A percentile compares a stretch with the other conserved stretches of the same genome.
phyloP scores from a whole-genome alignment of 768 basidiomycete species.

The Hydnum rufescens region DNA sequence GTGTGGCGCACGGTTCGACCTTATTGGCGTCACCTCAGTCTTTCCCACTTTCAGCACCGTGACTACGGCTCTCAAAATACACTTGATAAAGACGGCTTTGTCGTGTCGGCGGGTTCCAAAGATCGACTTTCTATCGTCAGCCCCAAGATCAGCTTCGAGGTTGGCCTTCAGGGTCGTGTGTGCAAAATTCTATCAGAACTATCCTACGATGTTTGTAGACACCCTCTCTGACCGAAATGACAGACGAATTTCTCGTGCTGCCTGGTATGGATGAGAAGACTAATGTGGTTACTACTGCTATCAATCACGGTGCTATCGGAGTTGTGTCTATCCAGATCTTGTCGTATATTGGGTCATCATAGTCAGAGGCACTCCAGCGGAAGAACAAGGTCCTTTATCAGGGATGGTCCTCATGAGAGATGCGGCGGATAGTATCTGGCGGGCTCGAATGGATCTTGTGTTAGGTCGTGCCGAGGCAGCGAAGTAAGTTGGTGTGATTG shows the following conservation, averaged over 20 bases:
- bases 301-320: constrained; percentile 4
- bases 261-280: not conserved
- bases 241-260: not conserved
- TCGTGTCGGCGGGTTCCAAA: constrained; percentile 49
- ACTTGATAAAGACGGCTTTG: constrained; percentile 66
- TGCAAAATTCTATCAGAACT: constrained; percentile 96
- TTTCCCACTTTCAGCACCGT: constrained; percentile 51
- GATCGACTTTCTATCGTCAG: constrained; percentile 84
- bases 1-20: constrained; percentile 75
- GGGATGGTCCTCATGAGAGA: constrained; percentile 90
- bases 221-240: not conserved
- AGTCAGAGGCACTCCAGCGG: constrained; percentile 83
- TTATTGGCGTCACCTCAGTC: constrained; percentile 79
- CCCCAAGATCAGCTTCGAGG: no score
- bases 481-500: constrained; percentile 23
- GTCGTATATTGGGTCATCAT: not conserved
- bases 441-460: constrained; percentile 96
- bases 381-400: constrained; percentile 75
- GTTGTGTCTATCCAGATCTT: not conserved
- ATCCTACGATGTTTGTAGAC: not conserved
- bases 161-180: constrained; percentile 61
- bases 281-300: not conserved
- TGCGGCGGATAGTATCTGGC: constrained; percentile 73
- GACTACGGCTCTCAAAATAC: constrained; percentile 75
- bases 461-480: constrained; percentile 93